Percentiles rank a stretch among this genome's conserved stretches.
Conservation (phyloP, 129 eudicot genomes). For the Apium graveolens region DNA sequence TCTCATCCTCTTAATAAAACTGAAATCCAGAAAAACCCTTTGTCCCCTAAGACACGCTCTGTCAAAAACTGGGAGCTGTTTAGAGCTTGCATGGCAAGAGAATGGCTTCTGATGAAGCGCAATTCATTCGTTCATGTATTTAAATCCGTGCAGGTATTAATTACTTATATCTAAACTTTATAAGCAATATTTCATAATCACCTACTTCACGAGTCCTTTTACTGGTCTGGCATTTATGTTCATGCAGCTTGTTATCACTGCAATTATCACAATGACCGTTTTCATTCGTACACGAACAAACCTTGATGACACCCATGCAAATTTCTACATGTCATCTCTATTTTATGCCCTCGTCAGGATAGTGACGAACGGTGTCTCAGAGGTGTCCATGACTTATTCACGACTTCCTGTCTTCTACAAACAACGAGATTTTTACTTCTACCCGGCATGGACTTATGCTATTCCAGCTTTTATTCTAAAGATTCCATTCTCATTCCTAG, state of each 20-base stretch:
- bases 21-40: not conserved
- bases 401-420: slow-evolving; percentile 41
- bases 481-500: slow-evolving; percentile 29
- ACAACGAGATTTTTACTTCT: slow-evolving; percentile 37
- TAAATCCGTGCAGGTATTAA: slow-evolving; percentile 15
- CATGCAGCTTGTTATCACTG: slow-evolving; percentile 22
- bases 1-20: not conserved
- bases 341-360: slow-evolving; percentile 21
- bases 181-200: not conserved
- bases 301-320: slow-evolving; percentile 20
- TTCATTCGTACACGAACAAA: slow-evolving; percentile 25
- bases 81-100: slow-evolving; percentile 20
- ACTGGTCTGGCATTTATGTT: slow-evolving; percentile 1
- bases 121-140: slow-evolving; percentile 14
- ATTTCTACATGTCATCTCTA: slow-evolving; percentile 27
- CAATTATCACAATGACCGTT: slow-evolving; percentile 23
- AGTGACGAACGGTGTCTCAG: slow-evolving; percentile 30
- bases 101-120: slow-evolving; percentile 19
- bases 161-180: not conserved
- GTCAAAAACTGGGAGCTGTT: slow-evolving; percentile 14
- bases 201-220: not conserved
- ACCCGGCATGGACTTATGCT: slow-evolving; percentile 42
- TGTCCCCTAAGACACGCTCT: not conserved
- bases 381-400: slow-evolving; percentile 35
- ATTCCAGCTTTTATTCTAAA: slow-evolving; percentile 30